Base-by-base conservation (phyloP, 352 stramenopile species). In the Blastocystis sp. region DNA sequence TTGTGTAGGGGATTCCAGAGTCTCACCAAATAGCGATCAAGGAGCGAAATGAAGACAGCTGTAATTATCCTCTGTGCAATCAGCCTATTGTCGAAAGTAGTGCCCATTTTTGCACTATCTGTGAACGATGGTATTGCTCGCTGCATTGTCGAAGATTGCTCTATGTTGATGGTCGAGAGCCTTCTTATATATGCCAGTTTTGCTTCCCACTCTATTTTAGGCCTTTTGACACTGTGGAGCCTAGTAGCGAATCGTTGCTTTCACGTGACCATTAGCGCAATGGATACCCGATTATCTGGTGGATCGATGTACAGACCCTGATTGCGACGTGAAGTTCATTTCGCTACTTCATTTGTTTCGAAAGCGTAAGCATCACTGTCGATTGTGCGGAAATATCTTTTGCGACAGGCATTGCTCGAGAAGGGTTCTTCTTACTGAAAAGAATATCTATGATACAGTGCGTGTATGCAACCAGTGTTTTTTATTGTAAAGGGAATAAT, bases 201-300 rank as follows among this genome's bases (percentile, higher is more conserved):
- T 80, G 70, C 37, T 80, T 80, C 26, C 45, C 70, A 43, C 55
- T 41, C 26, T 41, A 64, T 6, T 80, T 66, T 53, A 23, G 64
- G 9, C 70, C 70, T 7, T 80, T 80, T 20, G 70, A 61, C 8
- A 39, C 9, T 8, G 15, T 13, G 1, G 53, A 50, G 20, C 50
- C 66, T n/a, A 26, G 70, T 62, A 61, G 45, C 47, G 5, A n/a
- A 3, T 26, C 9, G 26, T n/a, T 59, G 6, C 0, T 20, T 20
- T 9, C 13, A n/a, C 8, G 18, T 80, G 26, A 45, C 7, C 11
- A 47, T 3, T 80, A 80, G 70, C 29, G 3, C 70, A 62, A 41
- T 80, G 70, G 70, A 80, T 80, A 11, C 70, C 70, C n/a, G 70
- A 80, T 41, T 80, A 80, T 23, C 20, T 80, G 3, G 43, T 80